phyloP scores from a whole-genome alignment of 352 stramenopile genomes.

The Albugo laibachii region DNA sequence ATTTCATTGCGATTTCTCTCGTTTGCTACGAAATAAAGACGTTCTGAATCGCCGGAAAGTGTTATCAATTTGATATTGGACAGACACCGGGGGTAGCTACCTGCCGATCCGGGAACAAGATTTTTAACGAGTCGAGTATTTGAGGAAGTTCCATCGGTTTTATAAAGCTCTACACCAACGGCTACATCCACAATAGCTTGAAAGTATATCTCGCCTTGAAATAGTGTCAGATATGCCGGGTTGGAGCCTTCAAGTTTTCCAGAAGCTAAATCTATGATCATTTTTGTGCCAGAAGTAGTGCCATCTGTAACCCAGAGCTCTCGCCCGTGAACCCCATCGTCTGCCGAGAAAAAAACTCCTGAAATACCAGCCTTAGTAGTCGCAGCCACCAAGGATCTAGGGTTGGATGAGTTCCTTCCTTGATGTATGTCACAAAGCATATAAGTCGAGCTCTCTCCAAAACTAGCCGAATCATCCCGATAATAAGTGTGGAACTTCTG shows the following conservation, averaged over 20 bases:
- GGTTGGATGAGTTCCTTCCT: conserved; percentile 18
- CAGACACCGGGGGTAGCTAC: conserved; percentile 11
- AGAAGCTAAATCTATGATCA: conserved; percentile 30
- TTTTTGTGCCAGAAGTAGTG: conserved; percentile 12
- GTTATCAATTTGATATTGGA: conserved; percentile 1
- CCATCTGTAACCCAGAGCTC: conserved; percentile 55
- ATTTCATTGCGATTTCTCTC: neutral
- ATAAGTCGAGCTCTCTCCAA: no score
- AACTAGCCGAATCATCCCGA: no score
- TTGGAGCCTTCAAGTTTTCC: conserved; percentile 13
- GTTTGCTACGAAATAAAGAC: no score
- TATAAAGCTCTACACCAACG: conserved; percentile 28
- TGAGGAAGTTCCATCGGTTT: conserved; percentile 21
- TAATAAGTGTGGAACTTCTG: conserved; percentile 6
- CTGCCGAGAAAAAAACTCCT: conserved; percentile 42
- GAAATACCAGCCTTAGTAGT: conserved; percentile 7
- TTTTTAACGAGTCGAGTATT: conserved; percentile 22
- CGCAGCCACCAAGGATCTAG: conserved; percentile 15
- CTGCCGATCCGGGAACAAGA: conserved; percentile 10
- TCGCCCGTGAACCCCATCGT: conserved; percentile 32
- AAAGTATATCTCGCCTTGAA: conserved; percentile 18
- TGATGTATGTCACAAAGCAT: conserved; percentile 31
- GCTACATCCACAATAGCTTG: conserved; percentile 8
- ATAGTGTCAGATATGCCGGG: conserved; percentile 20
- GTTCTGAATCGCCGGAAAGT: no score